phyloP scores from a whole-genome alignment of 2,329 filamentous ascomycete genomes.

The Calonectria naviculata region DNA sequence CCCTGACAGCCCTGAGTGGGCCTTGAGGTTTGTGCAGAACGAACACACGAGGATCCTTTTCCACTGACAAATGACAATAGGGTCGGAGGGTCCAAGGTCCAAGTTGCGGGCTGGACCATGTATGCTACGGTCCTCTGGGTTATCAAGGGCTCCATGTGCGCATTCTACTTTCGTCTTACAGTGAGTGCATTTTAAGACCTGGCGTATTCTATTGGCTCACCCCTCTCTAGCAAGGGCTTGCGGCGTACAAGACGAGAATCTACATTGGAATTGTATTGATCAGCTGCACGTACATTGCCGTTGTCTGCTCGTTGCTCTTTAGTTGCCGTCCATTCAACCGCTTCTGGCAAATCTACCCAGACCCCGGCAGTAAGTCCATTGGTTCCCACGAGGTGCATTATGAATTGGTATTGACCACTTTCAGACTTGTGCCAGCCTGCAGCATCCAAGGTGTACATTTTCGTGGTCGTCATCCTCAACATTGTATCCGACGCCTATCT shows the following conservation, averaged over 20 bases:
- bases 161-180: slow-evolving; percentile 64
- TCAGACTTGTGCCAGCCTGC: slow-evolving; percentile 53
- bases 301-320: slow-evolving; percentile 47
- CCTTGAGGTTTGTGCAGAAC: slow-evolving; percentile 30
- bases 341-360: slow-evolving; percentile 55
- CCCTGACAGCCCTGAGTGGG: slow-evolving; percentile 54
- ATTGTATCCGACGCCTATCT: slow-evolving; percentile 54
- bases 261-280: slow-evolving; percentile 49
- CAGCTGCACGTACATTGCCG: slow-evolving; percentile 44
- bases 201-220: slow-evolving; percentile 37
- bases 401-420: slow-evolving; percentile 49
- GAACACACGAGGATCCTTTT: background rate
- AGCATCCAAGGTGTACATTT: slow-evolving; percentile 51
- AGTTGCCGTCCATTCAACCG: slow-evolving; percentile 48
- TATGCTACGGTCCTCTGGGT: slow-evolving; percentile 63
- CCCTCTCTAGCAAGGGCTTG: slow-evolving; percentile 33
- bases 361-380: slow-evolving; percentile 52
- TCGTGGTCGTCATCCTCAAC: slow-evolving; percentile 50
- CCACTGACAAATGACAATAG: slow-evolving; percentile 39
- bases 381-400: slow-evolving; percentile 34
- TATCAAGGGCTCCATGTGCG: slow-evolving; percentile 62
- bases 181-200: slow-evolving; percentile 44
- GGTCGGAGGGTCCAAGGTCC: slow-evolving; percentile 63
- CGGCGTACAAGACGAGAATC: slow-evolving; percentile 37
- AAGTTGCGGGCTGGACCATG: slow-evolving; percentile 62